Base-by-base conservation (phyloP, 768 basidiomycete species). In the Tephrocybe rancida region DNA sequence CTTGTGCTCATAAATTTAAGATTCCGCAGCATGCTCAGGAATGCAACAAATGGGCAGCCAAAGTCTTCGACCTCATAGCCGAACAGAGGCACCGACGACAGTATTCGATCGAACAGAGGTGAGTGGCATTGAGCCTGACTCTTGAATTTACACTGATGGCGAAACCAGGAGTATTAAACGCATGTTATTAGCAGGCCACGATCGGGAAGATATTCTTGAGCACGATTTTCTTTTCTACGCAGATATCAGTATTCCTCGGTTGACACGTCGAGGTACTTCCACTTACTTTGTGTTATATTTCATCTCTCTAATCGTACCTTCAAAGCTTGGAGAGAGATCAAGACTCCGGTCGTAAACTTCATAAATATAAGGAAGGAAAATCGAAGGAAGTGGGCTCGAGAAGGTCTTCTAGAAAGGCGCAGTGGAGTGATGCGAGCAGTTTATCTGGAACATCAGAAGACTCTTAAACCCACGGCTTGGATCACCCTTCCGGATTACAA, bases 311-410 rank as follows among this genome's bases (percentile, higher is more conserved):
- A 38, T 22, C 13, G 14, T 24, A 35, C 3, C 7, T 25, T 21
- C 3, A 16, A n/a, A 49, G 48, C 29, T 19, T 49, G 48, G 48
- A 49, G 48, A 49, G 21, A 42, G 8, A n/a, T 49, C 16, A 26
- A 19, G 18, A 6, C 48, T n/a, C 21, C 9, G 3, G 11, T 35
- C 16, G 48, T 39, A 39, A 3, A 35, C 21, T 5, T n/a, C 22
- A 24, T 49, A 26, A 24, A 5, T 18, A 24, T 10, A 30, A 29
- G 1, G 10, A 39, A 29, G 18, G 48, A 49, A 11, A 9, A 21
- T 5, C 37, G 38, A n/a, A 29, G 6, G 11, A 14, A 18, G 5
- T 11, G 4, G 5, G 48, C 35, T n/a, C 38, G 39, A 3, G 2
- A 24, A 19, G 16, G 11, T 26, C 39, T 49, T 41, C 16, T 49